phyloP scores from a whole-genome alignment of 1,284 basidiomycete species.

The Bjerkandera adusta region DNA sequence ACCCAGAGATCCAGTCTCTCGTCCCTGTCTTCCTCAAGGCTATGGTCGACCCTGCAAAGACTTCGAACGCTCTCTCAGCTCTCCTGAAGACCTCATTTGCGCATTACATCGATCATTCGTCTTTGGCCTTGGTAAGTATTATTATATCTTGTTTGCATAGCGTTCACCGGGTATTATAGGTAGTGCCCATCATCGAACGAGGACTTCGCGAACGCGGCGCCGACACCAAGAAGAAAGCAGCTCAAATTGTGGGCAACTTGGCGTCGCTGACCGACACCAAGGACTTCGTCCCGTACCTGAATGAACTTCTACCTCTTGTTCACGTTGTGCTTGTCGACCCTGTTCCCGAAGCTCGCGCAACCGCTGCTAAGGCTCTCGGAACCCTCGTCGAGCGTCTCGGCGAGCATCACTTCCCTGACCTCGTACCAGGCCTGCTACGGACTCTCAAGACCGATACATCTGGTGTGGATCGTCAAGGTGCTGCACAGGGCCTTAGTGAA shows the following conservation, averaged over 20 bases:
- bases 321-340: slow-evolving; percentile 93
- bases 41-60: slow-evolving; percentile 94
- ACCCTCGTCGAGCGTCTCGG: slow-evolving; percentile 96
- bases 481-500: slow-evolving; percentile 96
- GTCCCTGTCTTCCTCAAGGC: slow-evolving; percentile 95
- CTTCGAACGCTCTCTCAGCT: slow-evolving; percentile 77
- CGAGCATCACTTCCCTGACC: slow-evolving; percentile 93
- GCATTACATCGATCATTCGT: slow-evolving; percentile 98
- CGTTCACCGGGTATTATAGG: slow-evolving; percentile 34
- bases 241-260: slow-evolving; percentile 96
- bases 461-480: slow-evolving; percentile 96
- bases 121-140: slow-evolving; percentile 81
- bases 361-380: slow-evolving; percentile 96
- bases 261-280: slow-evolving; percentile 93
- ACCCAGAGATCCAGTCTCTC: slow-evolving; percentile 92
- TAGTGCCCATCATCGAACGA: slow-evolving; percentile 94
- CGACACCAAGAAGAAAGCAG: slow-evolving; percentile 93
- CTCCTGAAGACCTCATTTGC: slow-evolving; percentile 95
- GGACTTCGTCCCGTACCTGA: slow-evolving; percentile 96
- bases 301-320: slow-evolving; percentile 86
- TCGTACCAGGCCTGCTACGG: slow-evolving; percentile 87
- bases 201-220: slow-evolving; percentile 92
- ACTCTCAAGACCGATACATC: slow-evolving; percentile 93
- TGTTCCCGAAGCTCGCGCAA: slow-evolving; percentile 95
- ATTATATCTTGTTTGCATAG: background rate